Conservation (phyloP, 495 filamentous ascomycete genomes). For the Annulohypoxylon stygium region DNA sequence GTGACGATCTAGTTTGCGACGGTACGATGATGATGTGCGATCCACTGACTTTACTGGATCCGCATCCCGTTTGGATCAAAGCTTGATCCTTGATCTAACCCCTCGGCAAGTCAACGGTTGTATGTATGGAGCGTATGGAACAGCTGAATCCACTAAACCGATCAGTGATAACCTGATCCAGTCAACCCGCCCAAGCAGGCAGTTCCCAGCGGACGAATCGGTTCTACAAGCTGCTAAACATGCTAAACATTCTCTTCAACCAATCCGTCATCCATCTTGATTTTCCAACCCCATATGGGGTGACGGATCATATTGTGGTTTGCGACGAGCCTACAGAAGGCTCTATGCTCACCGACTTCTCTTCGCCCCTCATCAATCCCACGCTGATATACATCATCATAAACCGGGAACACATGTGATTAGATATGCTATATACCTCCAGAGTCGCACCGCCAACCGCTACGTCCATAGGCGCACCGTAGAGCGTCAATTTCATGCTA, state of each 20-base stretch:
- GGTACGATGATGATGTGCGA: slow-evolving; percentile 25
- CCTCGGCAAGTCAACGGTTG: slow-evolving; percentile 11
- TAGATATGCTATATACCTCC: slow-evolving; percentile 12
- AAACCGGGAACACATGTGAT: slow-evolving; percentile 29
- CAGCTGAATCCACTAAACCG: slow-evolving; percentile 18
- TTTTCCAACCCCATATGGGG: slow-evolving; percentile 36
- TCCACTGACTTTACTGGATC: slow-evolving; percentile 17
- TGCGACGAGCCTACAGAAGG: slow-evolving; percentile 29
- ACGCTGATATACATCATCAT: slow-evolving; percentile 20
- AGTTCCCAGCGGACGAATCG: slow-evolving; percentile 21
- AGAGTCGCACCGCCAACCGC: slow-evolving; percentile 31
- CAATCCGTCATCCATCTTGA: slow-evolving; percentile 29
- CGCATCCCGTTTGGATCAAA: slow-evolving; percentile 18
- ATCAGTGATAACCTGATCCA: slow-evolving; percentile 12
- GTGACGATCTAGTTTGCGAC: slow-evolving; percentile 43
- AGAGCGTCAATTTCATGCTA: slow-evolving; percentile 24
- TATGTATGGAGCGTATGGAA: not conserved
- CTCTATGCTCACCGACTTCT: slow-evolving; percentile 43
- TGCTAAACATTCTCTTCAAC: slow-evolving; percentile 25
- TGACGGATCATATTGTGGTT: slow-evolving; percentile 43
- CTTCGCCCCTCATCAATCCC: slow-evolving; percentile 28
- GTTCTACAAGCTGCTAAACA: slow-evolving; percentile 31
- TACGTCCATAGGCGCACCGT: slow-evolving; percentile 6
- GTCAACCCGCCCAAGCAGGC: not conserved
- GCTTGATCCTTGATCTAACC: slow-evolving; percentile 24